phyloP scores from a whole-genome alignment of 176 grass and related monocot species.

The Phoenix dactylifera region DNA sequence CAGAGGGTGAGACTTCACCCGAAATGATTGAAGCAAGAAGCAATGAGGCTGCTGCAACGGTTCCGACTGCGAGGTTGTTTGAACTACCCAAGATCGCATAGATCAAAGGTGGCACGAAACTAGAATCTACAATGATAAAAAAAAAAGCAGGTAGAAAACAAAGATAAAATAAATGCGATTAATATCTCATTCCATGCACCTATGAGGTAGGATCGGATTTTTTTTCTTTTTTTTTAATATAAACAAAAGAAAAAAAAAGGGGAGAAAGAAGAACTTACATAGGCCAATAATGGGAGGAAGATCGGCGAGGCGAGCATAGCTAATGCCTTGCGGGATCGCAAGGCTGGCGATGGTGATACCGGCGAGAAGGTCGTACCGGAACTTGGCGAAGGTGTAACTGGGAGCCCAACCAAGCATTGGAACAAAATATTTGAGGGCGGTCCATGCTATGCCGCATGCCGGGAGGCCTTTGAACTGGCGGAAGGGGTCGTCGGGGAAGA shows the following conservation, averaged over 20 bases:
- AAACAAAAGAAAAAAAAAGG: too few species aligned
- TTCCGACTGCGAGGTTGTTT: constrained; percentile 83
- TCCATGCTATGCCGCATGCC: constrained; percentile 19
- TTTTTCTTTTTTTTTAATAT: too few species aligned
- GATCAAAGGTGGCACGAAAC: constrained; percentile 84
- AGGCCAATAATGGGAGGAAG: constrained; percentile 83
- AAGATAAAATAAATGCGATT: too few species aligned
- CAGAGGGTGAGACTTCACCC: constrained; percentile 26
- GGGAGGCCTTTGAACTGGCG: constrained; percentile 34
- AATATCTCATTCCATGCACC: too few species aligned
- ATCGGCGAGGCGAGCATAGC: constrained; percentile 84
- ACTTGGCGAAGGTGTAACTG: constrained; percentile 37
- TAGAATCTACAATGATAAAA: constrained; percentile 39
- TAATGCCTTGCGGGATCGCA: constrained; percentile 97
- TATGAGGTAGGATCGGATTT: too few species aligned
- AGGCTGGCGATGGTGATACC: constrained; percentile 95
- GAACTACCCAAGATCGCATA: constrained; percentile 93
- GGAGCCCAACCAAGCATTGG: constrained; percentile 63
- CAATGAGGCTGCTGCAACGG: constrained; percentile 80
- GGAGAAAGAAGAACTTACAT: constrained; percentile 26
- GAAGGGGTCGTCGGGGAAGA: constrained; percentile 95
- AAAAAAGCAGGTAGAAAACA: not conserved
- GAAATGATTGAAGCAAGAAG: constrained; percentile 66
- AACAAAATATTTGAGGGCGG: constrained; percentile 64
- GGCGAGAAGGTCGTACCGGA: constrained; percentile 81